Conservation (phyloP, 768 basidiomycete genomes). For the Xerocomus brunneocitrinus region DNA sequence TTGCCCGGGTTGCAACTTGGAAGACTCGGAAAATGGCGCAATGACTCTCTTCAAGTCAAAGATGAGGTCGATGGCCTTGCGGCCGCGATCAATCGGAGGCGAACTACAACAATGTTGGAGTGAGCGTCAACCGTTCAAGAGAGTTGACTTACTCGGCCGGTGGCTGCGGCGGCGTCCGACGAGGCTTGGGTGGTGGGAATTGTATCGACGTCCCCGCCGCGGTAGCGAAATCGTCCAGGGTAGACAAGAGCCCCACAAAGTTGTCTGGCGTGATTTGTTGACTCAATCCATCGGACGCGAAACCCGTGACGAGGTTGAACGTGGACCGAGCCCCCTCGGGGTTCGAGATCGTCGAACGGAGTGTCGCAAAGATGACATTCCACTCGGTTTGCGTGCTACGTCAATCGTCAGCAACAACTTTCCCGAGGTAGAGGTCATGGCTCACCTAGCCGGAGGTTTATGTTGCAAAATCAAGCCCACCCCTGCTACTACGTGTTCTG, state of each 20-base stretch:
- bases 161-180: constrained; percentile 46
- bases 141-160: constrained; percentile 44
- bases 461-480: constrained; percentile 77
- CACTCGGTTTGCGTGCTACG: constrained; percentile 88
- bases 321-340: constrained; percentile 84
- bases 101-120: constrained; percentile 43
- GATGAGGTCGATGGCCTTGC: constrained; percentile 76
- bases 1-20: constrained; percentile 35
- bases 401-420: constrained; percentile 5
- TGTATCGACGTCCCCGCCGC: constrained; percentile 64
- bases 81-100: constrained; percentile 73
- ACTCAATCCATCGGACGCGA: constrained; percentile 59
- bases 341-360: constrained; percentile 81
- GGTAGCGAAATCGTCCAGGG: constrained; percentile 84
- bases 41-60: constrained; percentile 68
- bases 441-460: constrained; percentile 58
- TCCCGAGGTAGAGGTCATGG: neutral
- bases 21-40: constrained; percentile 49
- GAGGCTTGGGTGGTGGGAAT: constrained; percentile 50
- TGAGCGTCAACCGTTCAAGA: neutral
- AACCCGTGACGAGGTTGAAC: constrained; percentile 66
- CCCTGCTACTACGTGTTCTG: constrained; percentile 88
- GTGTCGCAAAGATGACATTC: constrained; percentile 85
- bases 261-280: constrained; percentile 72
- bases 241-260: constrained; percentile 69